Conservation (phyloP, 2,329 filamentous ascomycete genomes). For the Alternaria consortialis region DNA sequence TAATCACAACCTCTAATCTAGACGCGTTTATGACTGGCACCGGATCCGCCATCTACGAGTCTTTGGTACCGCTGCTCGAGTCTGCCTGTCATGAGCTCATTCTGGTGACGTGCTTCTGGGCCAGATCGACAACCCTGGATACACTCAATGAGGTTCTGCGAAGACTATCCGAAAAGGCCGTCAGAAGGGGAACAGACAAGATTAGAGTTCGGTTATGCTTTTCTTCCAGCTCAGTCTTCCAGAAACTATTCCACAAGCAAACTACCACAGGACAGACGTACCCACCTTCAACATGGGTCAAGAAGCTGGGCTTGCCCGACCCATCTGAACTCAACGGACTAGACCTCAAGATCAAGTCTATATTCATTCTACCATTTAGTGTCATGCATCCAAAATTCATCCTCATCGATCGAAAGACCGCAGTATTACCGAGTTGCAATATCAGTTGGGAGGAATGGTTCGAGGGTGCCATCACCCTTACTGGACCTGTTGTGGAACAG, state of each 20-base stretch:
- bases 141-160: conserved; percentile 67
- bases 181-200: conserved; percentile 42
- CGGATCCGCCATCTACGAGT: conserved; percentile 54
- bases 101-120: conserved; percentile 86
- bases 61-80: conserved; percentile 69
- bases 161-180: conserved; percentile 64
- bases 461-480: conserved; percentile 75
- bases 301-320: conserved; percentile 70
- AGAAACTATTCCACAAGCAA: conserved; percentile 79
- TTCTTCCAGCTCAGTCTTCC: conserved; percentile 74
- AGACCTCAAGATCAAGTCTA: conserved; percentile 75
- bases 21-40: conserved; percentile 55
- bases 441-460: conserved; percentile 91
- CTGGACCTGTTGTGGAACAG: conserved; percentile 67
- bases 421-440: conserved; percentile 81
- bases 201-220: conserved; percentile 77
- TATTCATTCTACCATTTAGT: conserved; percentile 82
- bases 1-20: conserved; percentile 48
- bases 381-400: conserved; percentile 91
- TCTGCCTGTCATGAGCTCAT: conserved; percentile 71
- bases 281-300: conserved; percentile 65
- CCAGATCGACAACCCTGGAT: conserved; percentile 68
- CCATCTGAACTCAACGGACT: conserved; percentile 66
- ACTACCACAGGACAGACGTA: conserved; percentile 70
- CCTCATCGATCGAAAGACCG: conserved; percentile 71